These are phyloP conservation scores for Hypomontagnella submonticulosa DNA, from an alignment of 495 filamentous ascomycete species.

Conservation along the genomic window DNA sequence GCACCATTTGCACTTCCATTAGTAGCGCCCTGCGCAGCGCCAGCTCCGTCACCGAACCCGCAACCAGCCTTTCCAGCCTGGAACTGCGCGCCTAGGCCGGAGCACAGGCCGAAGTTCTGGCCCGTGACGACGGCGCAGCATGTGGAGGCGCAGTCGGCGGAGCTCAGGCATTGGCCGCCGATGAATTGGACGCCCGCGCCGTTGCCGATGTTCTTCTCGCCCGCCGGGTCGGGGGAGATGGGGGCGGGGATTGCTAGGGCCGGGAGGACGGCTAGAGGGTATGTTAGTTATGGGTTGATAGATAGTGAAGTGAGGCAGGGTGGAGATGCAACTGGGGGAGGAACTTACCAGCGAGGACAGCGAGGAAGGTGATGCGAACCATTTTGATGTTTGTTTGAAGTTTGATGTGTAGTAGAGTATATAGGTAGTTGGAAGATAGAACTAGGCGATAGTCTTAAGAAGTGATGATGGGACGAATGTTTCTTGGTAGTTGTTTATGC, in stretches of 20 bases:
- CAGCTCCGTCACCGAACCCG: constrained; percentile 49
- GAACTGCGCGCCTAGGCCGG: constrained; percentile 52
- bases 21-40: neutral
- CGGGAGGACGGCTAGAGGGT: constrained; percentile 29
- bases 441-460: too few relatives aligned
- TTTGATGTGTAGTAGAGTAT: constrained; percentile 11
- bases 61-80: constrained; percentile 61
- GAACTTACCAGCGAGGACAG: constrained; percentile 47
- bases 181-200: constrained; percentile 50
- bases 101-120: constrained; percentile 50
- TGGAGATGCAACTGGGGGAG: constrained; percentile 3
- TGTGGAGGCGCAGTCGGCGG: constrained; percentile 47
- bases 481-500: constrained; percentile 10
- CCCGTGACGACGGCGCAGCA: constrained; percentile 49
- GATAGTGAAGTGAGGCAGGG: neutral
- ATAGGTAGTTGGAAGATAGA: too few relatives aligned
- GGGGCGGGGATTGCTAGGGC: constrained; percentile 31
- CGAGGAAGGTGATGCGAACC: constrained; percentile 50
- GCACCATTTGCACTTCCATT: too few relatives aligned
- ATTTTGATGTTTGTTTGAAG: constrained; percentile 42
- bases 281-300: constrained; percentile 17
- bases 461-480: constrained; percentile 29
- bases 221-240: constrained; percentile 48
- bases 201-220: constrained; percentile 54
- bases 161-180: constrained; percentile 50